phyloP scores from a whole-genome alignment of 2,329 filamentous ascomycete genomes.

The Botrytis paeoniae region DNA sequence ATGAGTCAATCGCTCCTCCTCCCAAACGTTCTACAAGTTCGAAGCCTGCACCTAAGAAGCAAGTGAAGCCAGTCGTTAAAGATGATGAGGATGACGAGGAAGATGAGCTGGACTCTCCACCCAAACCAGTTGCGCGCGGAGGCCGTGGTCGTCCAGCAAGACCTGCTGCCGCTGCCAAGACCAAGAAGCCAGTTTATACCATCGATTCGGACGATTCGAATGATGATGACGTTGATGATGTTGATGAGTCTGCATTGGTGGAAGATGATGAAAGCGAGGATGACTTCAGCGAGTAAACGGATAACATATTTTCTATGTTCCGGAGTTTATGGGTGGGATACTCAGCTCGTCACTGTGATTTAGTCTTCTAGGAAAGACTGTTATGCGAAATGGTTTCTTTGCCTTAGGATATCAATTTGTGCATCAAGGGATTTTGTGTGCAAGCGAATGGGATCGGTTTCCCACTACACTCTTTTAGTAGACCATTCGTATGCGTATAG shows the following conservation, averaged over 20 bases:
- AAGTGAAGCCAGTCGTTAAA: background rate
- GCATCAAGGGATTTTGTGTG: background rate
- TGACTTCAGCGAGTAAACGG: constrained; percentile 33
- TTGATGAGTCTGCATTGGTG: constrained; percentile 34
- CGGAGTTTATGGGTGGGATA: constrained; percentile 3
- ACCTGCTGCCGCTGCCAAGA: constrained; percentile 10
- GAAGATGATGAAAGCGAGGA: constrained; percentile 37
- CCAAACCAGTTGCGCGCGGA: constrained; percentile 36
- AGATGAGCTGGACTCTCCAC: constrained; percentile 26
- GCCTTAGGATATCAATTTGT: constrained; percentile 7
- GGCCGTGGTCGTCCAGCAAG: constrained; percentile 18
- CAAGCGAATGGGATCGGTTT: background rate
- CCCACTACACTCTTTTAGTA: background rate
- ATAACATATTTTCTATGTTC: background rate
- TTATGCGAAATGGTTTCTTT: background rate
- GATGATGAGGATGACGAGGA: constrained; percentile 33
- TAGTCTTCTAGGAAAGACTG: constrained; percentile 8
- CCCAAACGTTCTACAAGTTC: constrained; percentile 6
- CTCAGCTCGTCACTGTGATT: background rate
- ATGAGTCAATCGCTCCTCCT: constrained; percentile 9
- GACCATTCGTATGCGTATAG: background rate
- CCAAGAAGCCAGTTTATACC: constrained; percentile 17
- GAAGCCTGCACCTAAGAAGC: constrained; percentile 21
- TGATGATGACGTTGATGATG: constrained; percentile 41
- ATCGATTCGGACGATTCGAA: constrained; percentile 29